Conservation (phyloP, 345 rosid species). For the Moricandia arvensis region DNA sequence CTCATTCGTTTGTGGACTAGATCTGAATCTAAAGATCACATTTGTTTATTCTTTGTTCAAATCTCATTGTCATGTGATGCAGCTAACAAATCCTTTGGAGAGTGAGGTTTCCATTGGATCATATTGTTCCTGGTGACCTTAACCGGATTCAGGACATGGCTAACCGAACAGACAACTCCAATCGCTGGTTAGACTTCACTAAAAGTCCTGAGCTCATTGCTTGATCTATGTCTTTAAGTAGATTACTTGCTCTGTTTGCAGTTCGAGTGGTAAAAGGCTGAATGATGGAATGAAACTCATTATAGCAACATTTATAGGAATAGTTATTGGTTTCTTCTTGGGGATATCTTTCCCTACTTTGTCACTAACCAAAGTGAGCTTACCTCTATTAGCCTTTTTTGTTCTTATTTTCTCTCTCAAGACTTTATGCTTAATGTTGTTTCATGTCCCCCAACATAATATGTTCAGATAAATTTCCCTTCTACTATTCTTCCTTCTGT, state of each 20-base stretch:
- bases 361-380: slow-evolving; percentile 55
- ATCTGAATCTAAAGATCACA: slow-evolving; percentile 24
- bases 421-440: slow-evolving; percentile 11
- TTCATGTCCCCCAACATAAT: background rate
- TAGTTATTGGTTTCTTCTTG: slow-evolving; percentile 72
- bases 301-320: slow-evolving; percentile 61
- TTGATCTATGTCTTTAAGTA: background rate
- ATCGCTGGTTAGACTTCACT: slow-evolving; percentile 25
- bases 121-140: slow-evolving; percentile 19
- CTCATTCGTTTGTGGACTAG: slow-evolving; percentile 2
- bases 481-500: slow-evolving; percentile 55
- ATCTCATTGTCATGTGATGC: slow-evolving; percentile 19
- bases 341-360: slow-evolving; percentile 77
- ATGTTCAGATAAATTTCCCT: slow-evolving; percentile 59
- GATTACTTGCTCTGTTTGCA: slow-evolving; percentile 40
- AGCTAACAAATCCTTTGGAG: slow-evolving; percentile 18
- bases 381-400: background rate
- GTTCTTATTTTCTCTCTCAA: slow-evolving; percentile 22
- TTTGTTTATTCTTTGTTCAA: background rate
- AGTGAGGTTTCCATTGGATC: slow-evolving; percentile 11
- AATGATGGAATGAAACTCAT: slow-evolving; percentile 70
- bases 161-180: slow-evolving; percentile 33
- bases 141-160: slow-evolving; percentile 33
- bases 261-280: slow-evolving; percentile 51
- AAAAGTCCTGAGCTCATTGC: slow-evolving; percentile 1